A percentile compares a stretch with the other conserved stretches of the same genome.
Evolutionary conservation across 306 rosid species (phyloP).

Genomic region (Castanea sativa): DNA sequence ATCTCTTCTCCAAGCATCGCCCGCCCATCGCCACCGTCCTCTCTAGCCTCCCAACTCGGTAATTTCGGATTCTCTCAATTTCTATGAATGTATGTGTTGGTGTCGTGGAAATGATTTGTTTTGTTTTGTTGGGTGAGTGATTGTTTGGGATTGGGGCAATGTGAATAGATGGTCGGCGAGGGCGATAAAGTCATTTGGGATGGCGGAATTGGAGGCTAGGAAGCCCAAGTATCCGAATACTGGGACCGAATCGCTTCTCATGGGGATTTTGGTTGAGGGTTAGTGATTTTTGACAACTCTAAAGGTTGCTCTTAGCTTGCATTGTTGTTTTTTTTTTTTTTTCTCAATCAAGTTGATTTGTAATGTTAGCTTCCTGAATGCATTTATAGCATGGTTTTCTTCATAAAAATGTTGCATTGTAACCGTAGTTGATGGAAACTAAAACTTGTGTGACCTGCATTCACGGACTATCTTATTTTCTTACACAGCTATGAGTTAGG

Average conservation of each 20-base stretch:
- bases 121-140: neutral
- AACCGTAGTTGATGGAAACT: neutral
- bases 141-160: constrained; percentile 11
- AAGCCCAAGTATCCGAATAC: constrained; percentile 74
- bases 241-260: constrained; percentile 77
- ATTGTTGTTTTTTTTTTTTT: neutral
- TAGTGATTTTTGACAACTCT: constrained; percentile 25
- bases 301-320: neutral
- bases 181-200: constrained; percentile 71
- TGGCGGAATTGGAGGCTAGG: constrained; percentile 83
- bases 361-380: neutral
- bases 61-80: too few relatives aligned
- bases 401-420: neutral
- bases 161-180: constrained; percentile 82
- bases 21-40: neutral
- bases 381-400: neutral
- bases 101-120: too few relatives aligned
- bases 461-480: neutral
- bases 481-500: constrained; percentile 37
- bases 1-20: constrained; percentile 22
- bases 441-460: neutral
- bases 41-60: too few relatives aligned
- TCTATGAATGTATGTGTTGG: too few relatives aligned
- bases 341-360: neutral
- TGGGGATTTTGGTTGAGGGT: constrained; percentile 96